phyloP scores from a whole-genome alignment of 495 filamentous ascomycete species.

The Aspergillus indologenus region DNA sequence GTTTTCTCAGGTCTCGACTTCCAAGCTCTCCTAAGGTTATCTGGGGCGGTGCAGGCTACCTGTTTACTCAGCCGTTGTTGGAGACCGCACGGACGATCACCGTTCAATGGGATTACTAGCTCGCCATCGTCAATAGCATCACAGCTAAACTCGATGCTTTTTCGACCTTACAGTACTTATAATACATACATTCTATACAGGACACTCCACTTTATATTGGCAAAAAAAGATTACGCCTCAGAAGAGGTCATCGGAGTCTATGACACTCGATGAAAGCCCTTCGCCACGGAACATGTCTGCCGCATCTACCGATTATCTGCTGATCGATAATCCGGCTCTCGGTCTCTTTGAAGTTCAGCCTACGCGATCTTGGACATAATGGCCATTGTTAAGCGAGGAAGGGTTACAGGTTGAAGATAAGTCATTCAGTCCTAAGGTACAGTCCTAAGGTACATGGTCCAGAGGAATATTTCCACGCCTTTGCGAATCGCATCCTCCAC shows the following conservation, averaged over 20 bases:
- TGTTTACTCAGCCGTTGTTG: conserved; percentile 11
- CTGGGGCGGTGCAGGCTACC: neutral
- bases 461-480: neutral
- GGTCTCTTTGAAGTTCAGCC: too few relatives aligned
- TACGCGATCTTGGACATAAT: too few relatives aligned
- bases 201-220: too few relatives aligned
- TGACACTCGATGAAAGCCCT: too few relatives aligned
- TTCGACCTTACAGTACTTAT: too few relatives aligned
- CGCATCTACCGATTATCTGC: too few relatives aligned
- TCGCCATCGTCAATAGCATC: neutral
- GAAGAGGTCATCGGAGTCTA: too few relatives aligned
- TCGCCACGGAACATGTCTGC: too few relatives aligned
- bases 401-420: neutral
- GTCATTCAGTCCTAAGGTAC: neutral
- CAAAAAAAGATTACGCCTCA: too few relatives aligned
- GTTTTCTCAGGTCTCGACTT: neutral
- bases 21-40: neutral
- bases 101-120: neutral
- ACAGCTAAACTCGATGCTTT: neutral
- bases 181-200: too few relatives aligned
- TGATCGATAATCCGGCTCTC: too few relatives aligned
- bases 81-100: neutral
- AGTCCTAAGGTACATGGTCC: neutral
- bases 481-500: neutral
- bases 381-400: too few relatives aligned